phyloP scores from a whole-genome alignment of 1,284 basidiomycete genomes.

The Earliella scabrosa region DNA sequence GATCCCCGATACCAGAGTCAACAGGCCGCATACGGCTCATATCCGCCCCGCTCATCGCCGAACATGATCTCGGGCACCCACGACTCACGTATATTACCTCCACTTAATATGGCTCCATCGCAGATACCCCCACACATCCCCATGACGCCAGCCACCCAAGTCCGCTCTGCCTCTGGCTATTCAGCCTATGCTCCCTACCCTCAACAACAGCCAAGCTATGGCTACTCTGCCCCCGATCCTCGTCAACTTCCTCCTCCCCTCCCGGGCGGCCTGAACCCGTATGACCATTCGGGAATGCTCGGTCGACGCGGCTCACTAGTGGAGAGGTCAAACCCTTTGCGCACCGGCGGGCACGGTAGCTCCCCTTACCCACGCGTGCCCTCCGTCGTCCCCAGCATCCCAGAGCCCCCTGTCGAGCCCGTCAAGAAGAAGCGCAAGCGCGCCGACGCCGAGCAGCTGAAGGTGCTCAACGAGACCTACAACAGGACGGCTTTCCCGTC shows the following conservation, averaged over 20 bases:
- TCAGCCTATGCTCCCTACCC: conserved; percentile 29
- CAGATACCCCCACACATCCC: conserved; percentile 30
- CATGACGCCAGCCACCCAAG: conserved; percentile 27
- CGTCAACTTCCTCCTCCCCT: conserved; percentile 32
- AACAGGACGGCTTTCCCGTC: conserved; percentile 82
- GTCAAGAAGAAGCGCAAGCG: conserved; percentile 87
- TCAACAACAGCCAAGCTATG: conserved; percentile 26
- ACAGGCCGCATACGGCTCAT: conserved; percentile 47
- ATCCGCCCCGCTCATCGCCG: conserved; percentile 51
- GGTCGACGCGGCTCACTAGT: conserved; percentile 35
- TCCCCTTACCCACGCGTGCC: conserved; percentile 47
- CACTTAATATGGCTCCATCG: conserved; percentile 43
- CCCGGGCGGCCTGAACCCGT: conserved; percentile 35
- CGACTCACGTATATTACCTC: conserved; percentile 52
- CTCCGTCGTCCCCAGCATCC: conserved; percentile 33
- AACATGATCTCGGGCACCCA: conserved; percentile 46
- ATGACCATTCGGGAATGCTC: conserved; percentile 31
- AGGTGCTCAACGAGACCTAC: conserved; percentile 80
- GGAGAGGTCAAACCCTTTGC: conserved; percentile 34
- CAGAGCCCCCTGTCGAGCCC: conserved; percentile 50
- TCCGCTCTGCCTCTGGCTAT: conserved; percentile 34
- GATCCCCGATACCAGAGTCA: conserved; percentile 60
- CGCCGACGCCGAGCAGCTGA: conserved; percentile 77
- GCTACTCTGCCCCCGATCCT: conserved; percentile 34
- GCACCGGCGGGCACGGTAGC: conserved; percentile 34